A percentile compares a stretch with the other conserved stretches of the same genome.
phyloP scores from a whole-genome alignment of 176 grass and related monocot genomes.

The barley (Hordeum vulgare) region DNA sequence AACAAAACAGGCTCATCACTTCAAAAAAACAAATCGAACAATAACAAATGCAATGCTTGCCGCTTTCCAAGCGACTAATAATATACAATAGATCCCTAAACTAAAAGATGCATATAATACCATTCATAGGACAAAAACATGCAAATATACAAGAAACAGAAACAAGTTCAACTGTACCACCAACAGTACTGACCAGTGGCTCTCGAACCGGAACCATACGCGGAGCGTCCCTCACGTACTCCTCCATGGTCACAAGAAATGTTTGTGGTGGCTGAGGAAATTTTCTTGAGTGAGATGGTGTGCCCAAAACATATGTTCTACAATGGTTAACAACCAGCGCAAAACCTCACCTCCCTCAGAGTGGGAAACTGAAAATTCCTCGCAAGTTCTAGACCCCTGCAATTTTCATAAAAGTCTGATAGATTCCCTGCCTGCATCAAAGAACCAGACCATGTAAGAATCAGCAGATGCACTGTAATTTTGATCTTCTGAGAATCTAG shows the following conservation, averaged over 20 bases:
- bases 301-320: background rate
- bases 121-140: background rate
- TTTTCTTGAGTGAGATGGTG: slow-evolving; percentile 21
- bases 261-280: slow-evolving; percentile 89
- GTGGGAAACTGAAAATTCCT: slow-evolving; percentile 99
- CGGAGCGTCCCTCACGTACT: slow-evolving; percentile 94
- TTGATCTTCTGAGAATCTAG: background rate
- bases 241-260: slow-evolving; percentile 97
- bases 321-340: background rate
- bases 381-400: slow-evolving; percentile 86
- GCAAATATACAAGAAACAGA: background rate
- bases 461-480: background rate
- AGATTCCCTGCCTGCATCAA: slow-evolving; percentile 80
- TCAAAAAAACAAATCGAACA: background rate
- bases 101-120: background rate
- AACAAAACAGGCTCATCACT: background rate
- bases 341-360: slow-evolving; percentile 76
- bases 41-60: slow-evolving; percentile 4
- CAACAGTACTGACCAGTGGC: slow-evolving; percentile 61
- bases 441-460: slow-evolving; percentile 1
- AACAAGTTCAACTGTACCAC: background rate
- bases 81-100: background rate
- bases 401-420: slow-evolving; percentile 97
- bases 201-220: slow-evolving; percentile 83
- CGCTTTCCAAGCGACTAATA: background rate